These are phyloP conservation scores for Aspergillus heteromorphus DNA, from an alignment of 495 filamentous ascomycete species.

Conservation along the genomic window DNA sequence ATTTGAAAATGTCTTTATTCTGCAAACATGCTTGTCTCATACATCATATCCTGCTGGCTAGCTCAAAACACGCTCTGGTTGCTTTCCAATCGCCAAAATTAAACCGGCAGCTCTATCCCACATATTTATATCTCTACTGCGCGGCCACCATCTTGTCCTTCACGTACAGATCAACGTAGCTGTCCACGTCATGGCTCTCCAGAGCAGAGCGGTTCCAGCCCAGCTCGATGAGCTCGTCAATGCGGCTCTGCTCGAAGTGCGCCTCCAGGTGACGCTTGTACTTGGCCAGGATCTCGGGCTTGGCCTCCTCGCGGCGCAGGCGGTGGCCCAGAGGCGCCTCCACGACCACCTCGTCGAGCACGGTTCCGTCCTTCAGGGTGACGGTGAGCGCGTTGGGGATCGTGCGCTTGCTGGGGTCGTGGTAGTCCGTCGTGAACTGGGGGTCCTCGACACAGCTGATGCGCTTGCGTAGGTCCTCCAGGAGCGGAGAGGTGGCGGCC, in stretches of 20 bases:
- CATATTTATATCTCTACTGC: slow-evolving; percentile 12
- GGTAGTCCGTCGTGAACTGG: slow-evolving; percentile 90
- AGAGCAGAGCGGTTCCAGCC: slow-evolving; percentile 67
- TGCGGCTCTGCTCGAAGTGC: slow-evolving; percentile 69
- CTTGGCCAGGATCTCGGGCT: slow-evolving; percentile 91
- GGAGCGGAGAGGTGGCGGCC: slow-evolving; percentile 81
- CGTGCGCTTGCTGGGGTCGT: slow-evolving; percentile 83
- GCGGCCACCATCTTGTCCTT: slow-evolving; percentile 50
- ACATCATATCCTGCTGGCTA: background rate
- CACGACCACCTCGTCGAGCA: slow-evolving; percentile 84
- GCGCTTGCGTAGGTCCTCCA: slow-evolving; percentile 83
- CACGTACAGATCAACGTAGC: slow-evolving; percentile 94
- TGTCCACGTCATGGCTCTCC: slow-evolving; percentile 77
- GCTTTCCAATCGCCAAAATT: background rate
- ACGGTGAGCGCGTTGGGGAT: slow-evolving; percentile 96
- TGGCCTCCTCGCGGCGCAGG: slow-evolving; percentile 88
- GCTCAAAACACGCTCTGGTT: no score
- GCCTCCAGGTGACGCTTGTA: slow-evolving; percentile 86
- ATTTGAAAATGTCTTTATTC: background rate
- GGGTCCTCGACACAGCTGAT: slow-evolving; percentile 95
- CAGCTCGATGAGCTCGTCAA: slow-evolving; percentile 72
- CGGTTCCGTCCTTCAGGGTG: slow-evolving; percentile 89
- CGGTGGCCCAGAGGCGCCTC: slow-evolving; percentile 94
- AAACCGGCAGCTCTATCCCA: background rate
- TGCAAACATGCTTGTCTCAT: background rate